Evolutionary conservation across 2,329 filamentous ascomycete species (phyloP).

Genomic region (Pseudogymnoascus sp.): DNA sequence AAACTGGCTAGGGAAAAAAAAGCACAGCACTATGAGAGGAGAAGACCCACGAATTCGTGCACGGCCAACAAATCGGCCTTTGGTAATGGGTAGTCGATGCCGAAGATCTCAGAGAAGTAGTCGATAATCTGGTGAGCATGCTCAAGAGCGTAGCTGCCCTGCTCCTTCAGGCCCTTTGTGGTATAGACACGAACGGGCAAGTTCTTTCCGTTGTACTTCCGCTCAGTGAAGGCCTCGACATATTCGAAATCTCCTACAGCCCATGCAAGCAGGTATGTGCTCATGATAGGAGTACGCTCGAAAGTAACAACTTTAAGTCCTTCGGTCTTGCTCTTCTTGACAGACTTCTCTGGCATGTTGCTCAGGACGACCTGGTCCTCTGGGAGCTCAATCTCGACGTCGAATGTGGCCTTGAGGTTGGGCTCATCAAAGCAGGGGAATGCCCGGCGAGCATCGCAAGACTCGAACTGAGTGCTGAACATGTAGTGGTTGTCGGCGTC

Average conservation of each 20-base stretch:
- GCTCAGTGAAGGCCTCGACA: constrained; percentile 81
- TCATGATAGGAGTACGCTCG: constrained; percentile 81
- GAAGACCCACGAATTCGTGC: constrained; percentile 71
- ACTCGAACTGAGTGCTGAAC: constrained; percentile 96
- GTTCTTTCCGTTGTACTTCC: constrained; percentile 83
- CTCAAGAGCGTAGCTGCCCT: constrained; percentile 81
- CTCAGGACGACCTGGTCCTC: constrained; percentile 81
- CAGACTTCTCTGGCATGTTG: constrained; percentile 87
- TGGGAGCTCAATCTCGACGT: constrained; percentile 86
- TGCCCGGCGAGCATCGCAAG: constrained; percentile 86
- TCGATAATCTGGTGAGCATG: constrained; percentile 92
- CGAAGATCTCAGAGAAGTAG: constrained; percentile 92
- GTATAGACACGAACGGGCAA: constrained; percentile 95
- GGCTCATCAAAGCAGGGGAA: constrained; percentile 99
- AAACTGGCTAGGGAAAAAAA: neutral
- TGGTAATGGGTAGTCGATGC: constrained; percentile 85
- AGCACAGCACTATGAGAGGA: neutral
- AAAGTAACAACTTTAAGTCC: constrained; percentile 71
- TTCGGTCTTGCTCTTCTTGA: constrained; percentile 44
- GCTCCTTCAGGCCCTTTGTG: constrained; percentile 85
- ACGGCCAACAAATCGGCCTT: constrained; percentile 88
- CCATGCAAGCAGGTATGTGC: constrained; percentile 86
- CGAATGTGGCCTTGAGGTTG: constrained; percentile 92
- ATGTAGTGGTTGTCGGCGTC: constrained; percentile 62
- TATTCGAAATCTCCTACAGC: constrained; percentile 96